Conservation (phyloP, 176 grass and related monocot species). For the Oryza meyeriana region DNA sequence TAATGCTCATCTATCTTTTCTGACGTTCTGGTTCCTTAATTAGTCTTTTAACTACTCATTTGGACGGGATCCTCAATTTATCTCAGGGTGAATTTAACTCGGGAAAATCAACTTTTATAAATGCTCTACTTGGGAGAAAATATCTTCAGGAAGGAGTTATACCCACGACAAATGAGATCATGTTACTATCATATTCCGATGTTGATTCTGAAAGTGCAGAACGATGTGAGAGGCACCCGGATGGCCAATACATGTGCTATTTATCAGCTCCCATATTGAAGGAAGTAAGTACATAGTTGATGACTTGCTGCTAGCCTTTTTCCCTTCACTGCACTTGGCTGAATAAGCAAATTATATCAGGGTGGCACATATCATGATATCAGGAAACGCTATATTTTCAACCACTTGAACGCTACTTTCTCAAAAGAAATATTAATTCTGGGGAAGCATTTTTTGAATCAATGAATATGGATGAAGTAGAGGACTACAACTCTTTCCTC, state of each 20-base stretch:
- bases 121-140: conserved; percentile 84
- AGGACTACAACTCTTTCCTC: conserved; percentile 12
- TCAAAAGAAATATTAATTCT: conserved; percentile 16
- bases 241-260: conserved; percentile 93
- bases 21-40: background rate
- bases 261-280: conserved; percentile 83
- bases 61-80: conserved; percentile 3
- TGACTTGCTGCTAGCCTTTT: background rate
- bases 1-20: conserved; percentile 5
- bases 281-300: conserved; percentile 66
- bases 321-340: background rate
- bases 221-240: conserved; percentile 76
- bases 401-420: background rate
- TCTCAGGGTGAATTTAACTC: conserved; percentile 97
- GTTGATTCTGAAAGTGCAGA: conserved; percentile 69
- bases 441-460: background rate
- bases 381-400: background rate
- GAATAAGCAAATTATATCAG: conserved; percentile 17
- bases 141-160: conserved; percentile 94
- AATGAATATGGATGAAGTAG: background rate
- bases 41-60: conserved; percentile 9
- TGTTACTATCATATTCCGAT: conserved; percentile 77
- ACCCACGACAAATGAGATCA: conserved; percentile 93
- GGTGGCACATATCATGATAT: background rate
- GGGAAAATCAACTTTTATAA: conserved; percentile 97